Evolutionary conservation across 148 eudicot genomes (phyloP), one percentile per base, ranked within the genome.

Genomic region (Cornus florida): DNA sequence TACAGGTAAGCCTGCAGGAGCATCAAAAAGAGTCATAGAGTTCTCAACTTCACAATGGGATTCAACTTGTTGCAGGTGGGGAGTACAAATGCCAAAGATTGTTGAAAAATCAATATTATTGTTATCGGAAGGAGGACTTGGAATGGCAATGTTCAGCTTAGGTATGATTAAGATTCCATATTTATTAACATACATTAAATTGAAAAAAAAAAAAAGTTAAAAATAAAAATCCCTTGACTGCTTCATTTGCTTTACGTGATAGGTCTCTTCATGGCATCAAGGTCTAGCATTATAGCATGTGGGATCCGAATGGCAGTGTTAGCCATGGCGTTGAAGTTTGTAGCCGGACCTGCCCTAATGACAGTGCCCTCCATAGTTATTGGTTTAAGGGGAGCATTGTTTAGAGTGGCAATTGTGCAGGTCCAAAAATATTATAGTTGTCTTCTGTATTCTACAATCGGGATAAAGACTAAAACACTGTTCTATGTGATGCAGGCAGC

Each of bases 121-220:
- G 77, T 59, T 89, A 70, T 35, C 90, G 8, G 86, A 87, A 64
- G 89, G 90, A 75, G 90, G 92, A 39, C 89, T 89, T 23, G 92
- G 92, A 74, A 89, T 89, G 92, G 88, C 92, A 23, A 89, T 89
- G 92, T 89, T 89, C 85, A 89, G 92, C 82, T 60, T 89, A 80
- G 92, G 92, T 89, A 77, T 59, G 57, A 43, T 64, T 2, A 53
- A 69, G 20, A 71, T 22, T 65, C 35, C 7, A 12, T 17, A 22
- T 59, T 31, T 80, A 43, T 43, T 6, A 3, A 43, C 48, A 43
- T 43, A 43, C 22, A 48, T 50, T 20, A 62, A 73, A 59, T 7
- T 35, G 32, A 10, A 28, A 31, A 50, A 20, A 43, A 22, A 68
- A 66, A 24, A 13, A 41, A 33, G 1, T 1, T 33, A 33, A 1